A percentile compares a stretch with the other conserved stretches of the same genome.
Conservation (phyloP, 2,329 filamentous ascomycete genomes). For the Lasiodiplodia sp. region DNA sequence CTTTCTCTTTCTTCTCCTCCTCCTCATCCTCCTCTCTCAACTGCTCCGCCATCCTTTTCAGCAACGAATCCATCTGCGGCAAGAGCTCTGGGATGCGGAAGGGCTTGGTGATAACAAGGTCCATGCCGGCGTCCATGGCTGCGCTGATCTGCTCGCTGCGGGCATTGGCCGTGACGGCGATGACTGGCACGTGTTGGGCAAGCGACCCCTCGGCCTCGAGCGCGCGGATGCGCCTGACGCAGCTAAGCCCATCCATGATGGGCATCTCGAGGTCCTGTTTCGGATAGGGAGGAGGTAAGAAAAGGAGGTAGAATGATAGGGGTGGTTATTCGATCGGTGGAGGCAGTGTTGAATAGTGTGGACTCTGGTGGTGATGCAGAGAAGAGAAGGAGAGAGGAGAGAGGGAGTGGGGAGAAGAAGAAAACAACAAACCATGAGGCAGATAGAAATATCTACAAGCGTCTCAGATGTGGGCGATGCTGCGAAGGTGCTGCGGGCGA, state of each 20-base stretch:
- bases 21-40: not conserved
- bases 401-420: not conserved
- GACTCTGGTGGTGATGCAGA: too few species aligned
- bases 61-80: slow-evolving; percentile 36
- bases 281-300: not conserved
- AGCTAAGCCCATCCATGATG: slow-evolving; percentile 48
- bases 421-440: slow-evolving; percentile 38
- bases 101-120: slow-evolving; percentile 46
- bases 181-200: slow-evolving; percentile 42
- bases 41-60: slow-evolving; percentile 7
- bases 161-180: slow-evolving; percentile 49
- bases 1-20: not conserved
- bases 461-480: not conserved
- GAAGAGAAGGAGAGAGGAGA: not conserved
- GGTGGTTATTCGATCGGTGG: too few species aligned
- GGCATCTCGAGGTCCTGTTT: slow-evolving; percentile 47
- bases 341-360: not conserved
- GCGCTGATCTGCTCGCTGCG: slow-evolving; percentile 42
- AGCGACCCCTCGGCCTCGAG: slow-evolving; percentile 39
- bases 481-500: slow-evolving; percentile 31
- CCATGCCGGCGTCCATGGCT: slow-evolving; percentile 45
- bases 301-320: not conserved
- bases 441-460: slow-evolving; percentile 38
- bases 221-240: slow-evolving; percentile 42
- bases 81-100: slow-evolving; percentile 44